Conservation (phyloP, 257 asterid genomes). For the Salvia hispanica region DNA sequence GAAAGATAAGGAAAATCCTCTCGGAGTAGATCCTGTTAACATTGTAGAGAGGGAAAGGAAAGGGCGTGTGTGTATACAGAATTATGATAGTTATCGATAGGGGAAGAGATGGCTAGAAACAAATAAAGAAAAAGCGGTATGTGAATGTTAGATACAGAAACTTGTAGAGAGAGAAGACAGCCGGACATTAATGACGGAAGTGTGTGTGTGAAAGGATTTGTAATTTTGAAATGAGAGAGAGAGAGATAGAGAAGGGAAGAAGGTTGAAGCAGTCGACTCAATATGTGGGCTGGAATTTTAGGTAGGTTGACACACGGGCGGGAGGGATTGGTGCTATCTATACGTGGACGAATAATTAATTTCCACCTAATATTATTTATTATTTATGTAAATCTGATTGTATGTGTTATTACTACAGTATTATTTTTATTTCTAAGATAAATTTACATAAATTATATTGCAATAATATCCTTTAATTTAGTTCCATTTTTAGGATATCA, state of each 20-base stretch:
- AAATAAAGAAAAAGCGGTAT: constrained; percentile 21
- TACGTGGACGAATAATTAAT: not conserved
- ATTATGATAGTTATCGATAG: constrained; percentile 14
- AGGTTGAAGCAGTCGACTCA: constrained; percentile 41
- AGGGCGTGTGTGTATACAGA: not conserved
- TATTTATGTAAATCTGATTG: no score
- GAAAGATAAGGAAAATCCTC: constrained; percentile 18
- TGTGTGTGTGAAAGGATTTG: constrained; percentile 23
- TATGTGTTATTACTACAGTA: no score
- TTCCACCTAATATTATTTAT: constrained; percentile 10
- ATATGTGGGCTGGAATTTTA: not conserved
- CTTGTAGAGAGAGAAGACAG: constrained; percentile 45
- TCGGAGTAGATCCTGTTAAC: constrained; percentile 25
- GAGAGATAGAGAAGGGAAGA: no score
- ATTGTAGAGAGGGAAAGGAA: constrained; percentile 32
- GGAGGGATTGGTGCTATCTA: not conserved
- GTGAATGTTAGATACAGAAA: not conserved
- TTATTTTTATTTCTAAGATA: not conserved
- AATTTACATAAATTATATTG: no score
- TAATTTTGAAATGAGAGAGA: constrained; percentile 44
- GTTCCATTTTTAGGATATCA: no score
- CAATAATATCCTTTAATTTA: no score
- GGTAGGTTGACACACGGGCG: constrained; percentile 34
- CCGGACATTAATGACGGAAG: constrained; percentile 43
- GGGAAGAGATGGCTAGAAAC: constrained; percentile 29